phyloP scores from a whole-genome alignment of 148 eudicot genomes.

The Polygonum maritimum region DNA sequence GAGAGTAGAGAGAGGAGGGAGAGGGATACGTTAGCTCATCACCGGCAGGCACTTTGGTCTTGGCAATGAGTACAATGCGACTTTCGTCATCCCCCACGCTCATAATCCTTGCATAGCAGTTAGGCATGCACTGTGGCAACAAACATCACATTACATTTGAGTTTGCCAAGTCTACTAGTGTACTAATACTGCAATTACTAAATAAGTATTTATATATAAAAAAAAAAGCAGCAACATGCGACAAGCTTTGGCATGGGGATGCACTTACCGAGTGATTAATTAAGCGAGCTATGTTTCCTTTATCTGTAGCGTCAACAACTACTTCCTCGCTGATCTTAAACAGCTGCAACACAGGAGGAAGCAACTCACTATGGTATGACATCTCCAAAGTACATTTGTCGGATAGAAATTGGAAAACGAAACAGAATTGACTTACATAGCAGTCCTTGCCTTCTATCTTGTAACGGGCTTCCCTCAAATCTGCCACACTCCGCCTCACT shows the following conservation, averaged over 20 bases:
- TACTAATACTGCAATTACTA: too few relatives aligned
- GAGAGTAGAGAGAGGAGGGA: conserved; percentile 7
- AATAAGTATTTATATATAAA: too few relatives aligned
- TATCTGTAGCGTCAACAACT: conserved; percentile 92
- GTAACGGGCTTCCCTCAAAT: conserved; percentile 85
- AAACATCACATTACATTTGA: not conserved
- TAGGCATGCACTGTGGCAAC: conserved; percentile 56
- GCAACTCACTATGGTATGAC: not conserved
- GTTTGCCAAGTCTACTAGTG: not conserved
- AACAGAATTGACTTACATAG: conserved; percentile 48
- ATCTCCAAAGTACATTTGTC: not conserved
- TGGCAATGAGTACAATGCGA: conserved; percentile 75
- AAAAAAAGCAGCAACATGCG: not conserved
- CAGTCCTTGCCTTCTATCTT: conserved; percentile 88
- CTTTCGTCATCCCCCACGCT: conserved; percentile 76
- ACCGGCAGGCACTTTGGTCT: conserved; percentile 51
- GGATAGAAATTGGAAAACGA: not conserved
- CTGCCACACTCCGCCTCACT: conserved; percentile 93
- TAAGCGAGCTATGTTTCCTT: conserved; percentile 93
- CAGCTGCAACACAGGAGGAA: conserved; percentile 38
- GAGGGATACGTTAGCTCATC: conserved; percentile 62
- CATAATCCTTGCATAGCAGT: conserved; percentile 81
- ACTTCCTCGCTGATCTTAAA: conserved; percentile 96
- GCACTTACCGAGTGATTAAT: conserved; percentile 87
- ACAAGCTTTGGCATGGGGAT: not conserved